Base-by-base conservation (phyloP, 805 yeast genomes). In the Starmerella bombicola region DNA sequence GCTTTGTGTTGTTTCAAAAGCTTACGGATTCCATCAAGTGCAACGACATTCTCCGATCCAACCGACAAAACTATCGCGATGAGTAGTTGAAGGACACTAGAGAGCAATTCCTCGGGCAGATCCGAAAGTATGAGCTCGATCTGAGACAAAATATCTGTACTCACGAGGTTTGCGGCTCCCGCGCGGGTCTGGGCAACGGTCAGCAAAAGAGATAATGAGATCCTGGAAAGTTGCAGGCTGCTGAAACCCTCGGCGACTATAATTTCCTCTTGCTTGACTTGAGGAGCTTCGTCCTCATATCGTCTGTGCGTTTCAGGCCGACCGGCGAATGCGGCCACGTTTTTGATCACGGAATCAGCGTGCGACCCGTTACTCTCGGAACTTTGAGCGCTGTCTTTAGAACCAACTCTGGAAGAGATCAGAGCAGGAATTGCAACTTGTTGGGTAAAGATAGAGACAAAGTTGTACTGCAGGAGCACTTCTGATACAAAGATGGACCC, bases 91-190 rank as follows among this genome's bases (percentile, higher is more conserved):
- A 83, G 79, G 2, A 78, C 65, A 0, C 93, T 91, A 25, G 78
- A 68, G 30, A 81, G 64, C 16, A 81, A 61, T 44, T 81, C 93
- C 55, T 73, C 76, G 37, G 19, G 54, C 80, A 47, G 67, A 26
- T 64, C 57, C 33, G 83, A 61, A 47, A 84, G 71, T 16, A 61
- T 61, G 30, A 78, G 72, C 41, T 67, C 70, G 39, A 86, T 64
- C 1, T 73, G 64, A 15, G 74, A 69, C 56, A 85, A 77, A 6
- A 88, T 57, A 37, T 79, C 88, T 50, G 79, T 71, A 51, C 83
- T 84, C 19, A 85, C 60, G 39, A 88, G 63, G 41, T 76, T 78
- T 37, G 73, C 72, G 0, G 96, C 85, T 3, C 98, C 97, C 7
- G 57, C 55, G 47, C 81, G 73, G 0, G 80, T 73, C 54, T 80